phyloP scores from a whole-genome alignment of 768 basidiomycete genomes.

The Boletales sp. region DNA sequence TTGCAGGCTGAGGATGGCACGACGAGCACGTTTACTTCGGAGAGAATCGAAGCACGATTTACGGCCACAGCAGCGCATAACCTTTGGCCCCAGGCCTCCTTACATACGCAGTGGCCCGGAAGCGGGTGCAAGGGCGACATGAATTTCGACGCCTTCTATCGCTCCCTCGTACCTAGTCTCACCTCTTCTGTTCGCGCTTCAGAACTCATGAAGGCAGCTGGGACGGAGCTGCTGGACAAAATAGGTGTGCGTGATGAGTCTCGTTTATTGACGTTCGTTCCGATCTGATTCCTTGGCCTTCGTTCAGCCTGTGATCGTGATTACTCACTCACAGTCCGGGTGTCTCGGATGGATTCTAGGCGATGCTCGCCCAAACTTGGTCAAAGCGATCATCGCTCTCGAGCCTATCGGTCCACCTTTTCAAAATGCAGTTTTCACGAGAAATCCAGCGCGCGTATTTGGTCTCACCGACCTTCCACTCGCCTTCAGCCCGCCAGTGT shows the following conservation, averaged over 20 bases:
- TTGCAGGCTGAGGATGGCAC: slow-evolving; percentile 41
- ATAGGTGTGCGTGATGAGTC: slow-evolving; percentile 40
- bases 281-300: slow-evolving; percentile 1
- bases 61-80: slow-evolving; percentile 39
- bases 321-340: slow-evolving; percentile 52
- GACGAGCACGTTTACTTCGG: slow-evolving; percentile 28
- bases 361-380: slow-evolving; percentile 40
- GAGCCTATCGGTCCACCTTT: slow-evolving; percentile 54
- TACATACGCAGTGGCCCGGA: slow-evolving; percentile 54
- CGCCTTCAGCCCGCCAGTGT: slow-evolving; percentile 40
- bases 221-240: slow-evolving; percentile 40
- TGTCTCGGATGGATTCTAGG: slow-evolving; percentile 47
- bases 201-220: slow-evolving; percentile 40
- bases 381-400: slow-evolving; percentile 47
- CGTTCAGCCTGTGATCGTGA: slow-evolving; percentile 40
- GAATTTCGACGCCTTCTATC: slow-evolving; percentile 43
- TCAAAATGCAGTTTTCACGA: slow-evolving; percentile 34
- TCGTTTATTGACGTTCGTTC: neutral
- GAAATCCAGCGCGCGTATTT: slow-evolving; percentile 38
- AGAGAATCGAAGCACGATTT: slow-evolving; percentile 38
- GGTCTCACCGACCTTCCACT: slow-evolving; percentile 49
- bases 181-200: slow-evolving; percentile 34
- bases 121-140: slow-evolving; percentile 45
- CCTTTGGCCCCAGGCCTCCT: slow-evolving; percentile 44
- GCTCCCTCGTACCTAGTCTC: slow-evolving; percentile 40